phyloP scores from a whole-genome alignment of 441 rosid species.

The Euphorbia schlechtendalii region DNA sequence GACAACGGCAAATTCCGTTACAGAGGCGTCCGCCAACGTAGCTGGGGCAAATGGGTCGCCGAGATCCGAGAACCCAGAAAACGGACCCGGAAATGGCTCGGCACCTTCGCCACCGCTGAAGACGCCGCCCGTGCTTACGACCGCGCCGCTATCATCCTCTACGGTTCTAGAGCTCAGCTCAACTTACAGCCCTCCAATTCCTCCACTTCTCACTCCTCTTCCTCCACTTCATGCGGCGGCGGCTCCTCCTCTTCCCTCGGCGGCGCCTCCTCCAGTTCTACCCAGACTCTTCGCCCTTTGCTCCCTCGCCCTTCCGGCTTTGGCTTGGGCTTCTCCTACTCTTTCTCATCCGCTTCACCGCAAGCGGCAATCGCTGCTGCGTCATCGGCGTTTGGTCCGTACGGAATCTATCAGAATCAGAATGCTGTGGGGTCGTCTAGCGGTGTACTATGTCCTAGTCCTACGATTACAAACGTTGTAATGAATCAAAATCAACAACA shows the following conservation, averaged over 20 bases:
- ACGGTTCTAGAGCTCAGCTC: conserved; percentile 85
- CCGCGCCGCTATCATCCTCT: conserved; percentile 79
- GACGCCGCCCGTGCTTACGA: conserved; percentile 95
- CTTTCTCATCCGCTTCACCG: conserved; percentile 13
- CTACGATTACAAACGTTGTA: conserved; percentile 2
- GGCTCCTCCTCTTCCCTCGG: conserved; percentile 24
- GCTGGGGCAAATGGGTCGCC: conserved; percentile 99
- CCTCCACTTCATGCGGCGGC: conserved; percentile 32
- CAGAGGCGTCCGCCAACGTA: conserved; percentile 84
- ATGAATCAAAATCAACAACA: conserved; percentile 22
- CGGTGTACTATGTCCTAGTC: conserved; percentile 23
- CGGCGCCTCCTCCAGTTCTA: conserved; percentile 29
- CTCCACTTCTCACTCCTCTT: conserved; percentile 25
- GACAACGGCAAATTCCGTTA: conserved; percentile 80
- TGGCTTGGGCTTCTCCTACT: conserved; percentile 18
- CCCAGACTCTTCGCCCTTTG: conserved; percentile 70
- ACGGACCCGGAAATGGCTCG: conserved; percentile 88
- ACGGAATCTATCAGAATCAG: conserved; percentile 20
- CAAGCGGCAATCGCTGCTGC: not conserved
- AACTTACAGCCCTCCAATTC: conserved; percentile 58
- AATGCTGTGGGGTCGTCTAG: conserved; percentile 18
- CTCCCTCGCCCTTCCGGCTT: conserved; percentile 75
- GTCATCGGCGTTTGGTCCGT: conserved; percentile 24
- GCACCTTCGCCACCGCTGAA: conserved; percentile 86
- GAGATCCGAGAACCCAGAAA: conserved; percentile 95